Base-by-base conservation (phyloP, 331 rosid species). In the Acacia pycnantha region DNA sequence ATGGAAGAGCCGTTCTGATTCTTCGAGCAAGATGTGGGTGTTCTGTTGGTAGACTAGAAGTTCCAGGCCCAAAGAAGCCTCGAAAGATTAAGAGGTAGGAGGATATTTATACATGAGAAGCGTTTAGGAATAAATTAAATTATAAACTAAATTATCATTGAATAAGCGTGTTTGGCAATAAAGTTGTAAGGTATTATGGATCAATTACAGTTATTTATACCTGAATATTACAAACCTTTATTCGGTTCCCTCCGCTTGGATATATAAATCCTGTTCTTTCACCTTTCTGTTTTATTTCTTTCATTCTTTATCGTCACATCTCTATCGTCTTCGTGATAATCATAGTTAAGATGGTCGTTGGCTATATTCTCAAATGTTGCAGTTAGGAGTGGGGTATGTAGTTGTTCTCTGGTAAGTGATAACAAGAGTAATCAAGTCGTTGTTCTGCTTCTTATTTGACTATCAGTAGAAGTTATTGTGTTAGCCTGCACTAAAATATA, bases 21-120 rank as follows among this genome's bases (percentile, higher is more conserved):
- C 87, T 96, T 81, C 83, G 95, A 74, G 95, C 94, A 2, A 88
- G 98, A 87, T 96, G 99, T 84, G 99, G 99, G 13, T 96, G 99
- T 87, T 94, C 97, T 77, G 93, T 94, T 77, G 99, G 99, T 70
- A 91, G 95, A 80, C 84, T 96, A 89, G 99, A 96, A 87, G 98
- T 96, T 84, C 97, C 97, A 0, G 99, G 98, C 37, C 88, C 94
- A 3, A 89, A 79, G 93, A 94, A 83, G 90, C 41, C 41, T 12
- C 84, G 88, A 21, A 96, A 91, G 97, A 89, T 91, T 91, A 96
- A 94, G 92, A 94, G 92, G 90, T 96, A 85, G 88, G 58, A 85
- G 88, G 58, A 37, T 64, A 64, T 64, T 29, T 48, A 73, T 35
- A 54, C 31, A 47, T 15, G 62, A 10, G 50, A 19, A 2, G 43